Evolutionary conservation across 1,284 basidiomycete genomes (phyloP), one percentile per base, ranked within the genome.

Genomic region (Microbotryum lychnidis-dioicae): DNA sequence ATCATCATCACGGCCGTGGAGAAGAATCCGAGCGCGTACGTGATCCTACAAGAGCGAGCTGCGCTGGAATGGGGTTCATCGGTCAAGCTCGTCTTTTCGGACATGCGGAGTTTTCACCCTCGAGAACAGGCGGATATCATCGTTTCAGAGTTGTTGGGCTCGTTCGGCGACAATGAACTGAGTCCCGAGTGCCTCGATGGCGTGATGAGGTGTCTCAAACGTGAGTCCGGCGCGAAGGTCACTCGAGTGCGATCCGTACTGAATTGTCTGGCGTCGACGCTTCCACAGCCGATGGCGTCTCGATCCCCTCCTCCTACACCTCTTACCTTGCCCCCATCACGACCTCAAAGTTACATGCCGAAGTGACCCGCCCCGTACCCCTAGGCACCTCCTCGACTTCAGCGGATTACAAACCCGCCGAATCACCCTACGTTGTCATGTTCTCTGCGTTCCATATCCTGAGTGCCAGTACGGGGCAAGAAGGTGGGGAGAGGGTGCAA

Each of bases 371-470:
- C 25, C 62, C 86, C 0, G 18, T 56, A 49, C 33, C 74, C 10
- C 65, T 71, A 25, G 77, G 83, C 25, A 77, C 81, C 2, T 76
- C 78, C 20, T 85, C 84, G 60, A 83, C 85, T 59, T 42, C 37
- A 6, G 37, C 37, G 12, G 78, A 74, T 49, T 62, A 63, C 44
- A 70, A 70, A 52, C 63, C 70, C 18, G 67, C 73, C 80, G 94
- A 99, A 77, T 97, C 91, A 27, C 94, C 94, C 0, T 98, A 97
- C 73, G 96, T 99, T 6, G 96, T 98, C 60, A 93, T 97, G 87
- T 90, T 98, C 73, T 87, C 91, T 72, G 87, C 91, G 23, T 87
- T 89, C 65, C 92, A 91, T 70, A 82, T 91, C 63, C 79, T 97
- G 50, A 90, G 87, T 63, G 89, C 86, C 23, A 79, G 79, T 37